Base-by-base conservation (phyloP, 2,329 filamentous ascomycete genomes). In the Coniella lustricola region DNA sequence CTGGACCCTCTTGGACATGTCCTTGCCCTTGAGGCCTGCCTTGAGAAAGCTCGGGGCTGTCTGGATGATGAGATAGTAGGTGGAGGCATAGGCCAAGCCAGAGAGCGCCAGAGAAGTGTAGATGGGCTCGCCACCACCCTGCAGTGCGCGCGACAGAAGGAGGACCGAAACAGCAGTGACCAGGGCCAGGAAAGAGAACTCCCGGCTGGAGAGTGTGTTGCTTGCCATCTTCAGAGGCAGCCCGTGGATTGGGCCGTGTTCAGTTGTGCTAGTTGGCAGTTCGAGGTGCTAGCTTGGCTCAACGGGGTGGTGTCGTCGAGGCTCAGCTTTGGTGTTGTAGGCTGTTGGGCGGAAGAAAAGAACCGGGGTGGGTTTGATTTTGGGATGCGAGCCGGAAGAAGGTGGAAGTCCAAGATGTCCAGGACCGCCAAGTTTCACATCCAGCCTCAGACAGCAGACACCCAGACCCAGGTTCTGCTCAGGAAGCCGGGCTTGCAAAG, bases 31-130 rank as follows among this genome's bases (percentile, higher is more conserved):
- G 62, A 96, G 79, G 14, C 91, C 93, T 33, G 87, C 87, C 57
- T 79, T 82, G 64, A 96, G 84, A 65, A 98, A 97, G 1, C 86
- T 84, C 48, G 87, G 83, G 1, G 91, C 91, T 5, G 96, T 84
- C 91, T 91, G 97, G 72, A 86, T 77, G 66, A 97, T 91, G 71
- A 96, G 80, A 60, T 87, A 82, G 66, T 87, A 97, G 52, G 82
- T 82, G 41, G 85, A 81, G 3, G 84, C 75, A 64, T 95, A 98
- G 32, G 87, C 90, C 56, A 95, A 74, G 18, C 85, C 80, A 60
- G 88, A 93, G 59, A 97, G 85, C 14, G 90, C 88, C 49, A 95
- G 72, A 1, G 89, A 95, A 9, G 90, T 91, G 57, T 94, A 76
- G 59, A 98, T 77, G 33, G 93, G 91, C 58, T 93, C 89, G 56